A percentile compares a stretch with the other conserved stretches of the same genome.
Conservation (phyloP, 2,329 filamentous ascomycete species). For the Triangularia verruculosa region DNA sequence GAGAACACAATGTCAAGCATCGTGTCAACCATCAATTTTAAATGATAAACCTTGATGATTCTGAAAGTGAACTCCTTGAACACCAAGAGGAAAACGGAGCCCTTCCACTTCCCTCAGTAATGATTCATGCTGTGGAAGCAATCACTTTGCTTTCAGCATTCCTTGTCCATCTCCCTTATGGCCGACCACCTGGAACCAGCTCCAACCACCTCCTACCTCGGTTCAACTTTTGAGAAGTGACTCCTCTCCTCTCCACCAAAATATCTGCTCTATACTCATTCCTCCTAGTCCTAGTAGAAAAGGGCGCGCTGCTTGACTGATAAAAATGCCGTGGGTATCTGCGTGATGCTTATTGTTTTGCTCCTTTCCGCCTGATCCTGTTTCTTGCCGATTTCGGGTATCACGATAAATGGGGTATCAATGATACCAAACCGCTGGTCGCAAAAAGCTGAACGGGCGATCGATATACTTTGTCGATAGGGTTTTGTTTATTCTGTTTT, state of each 20-base stretch:
- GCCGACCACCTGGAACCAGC: not conserved
- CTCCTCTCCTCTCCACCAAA: not conserved
- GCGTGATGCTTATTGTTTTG: no score
- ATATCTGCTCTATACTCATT: not conserved
- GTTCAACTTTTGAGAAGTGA: not conserved
- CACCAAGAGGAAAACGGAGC: not conserved
- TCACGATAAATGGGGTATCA: no score
- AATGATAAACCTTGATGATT: slow-evolving; percentile 5
- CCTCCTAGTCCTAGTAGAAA: not conserved
- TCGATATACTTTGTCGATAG: no score
- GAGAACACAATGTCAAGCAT: not conserved
- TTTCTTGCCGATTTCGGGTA: no score
- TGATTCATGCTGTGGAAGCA: not conserved
- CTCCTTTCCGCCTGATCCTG: not conserved
- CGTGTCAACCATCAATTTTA: not conserved
- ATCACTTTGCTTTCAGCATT: not conserved
- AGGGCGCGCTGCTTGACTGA: not conserved
- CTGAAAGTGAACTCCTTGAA: not conserved
- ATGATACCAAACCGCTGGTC: no score
- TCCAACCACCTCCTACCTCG: not conserved
- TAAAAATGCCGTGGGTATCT: not conserved
- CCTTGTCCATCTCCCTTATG: not conserved
- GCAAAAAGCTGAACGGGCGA: no score
- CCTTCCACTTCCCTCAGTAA: not conserved
- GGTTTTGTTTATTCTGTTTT: not conserved